These are phyloP conservation scores for Schoenoplectus triqueter DNA, from an alignment of 202 grass and related monocot genomes.

Conservation along the genomic window DNA sequence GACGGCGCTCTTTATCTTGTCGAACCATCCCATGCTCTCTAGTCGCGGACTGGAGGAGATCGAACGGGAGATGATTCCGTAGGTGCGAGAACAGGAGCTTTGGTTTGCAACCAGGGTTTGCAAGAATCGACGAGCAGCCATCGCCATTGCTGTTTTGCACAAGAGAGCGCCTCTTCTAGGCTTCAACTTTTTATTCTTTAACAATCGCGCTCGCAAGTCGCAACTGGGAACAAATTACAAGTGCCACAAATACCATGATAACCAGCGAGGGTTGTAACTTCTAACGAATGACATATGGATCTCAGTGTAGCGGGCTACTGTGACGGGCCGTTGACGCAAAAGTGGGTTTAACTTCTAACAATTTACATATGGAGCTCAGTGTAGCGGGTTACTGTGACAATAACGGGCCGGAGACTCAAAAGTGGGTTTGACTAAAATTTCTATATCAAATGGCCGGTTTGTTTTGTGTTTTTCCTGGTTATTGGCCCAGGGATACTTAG, in stretches of 20 bases:
- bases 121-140: constrained; percentile 49
- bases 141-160: constrained; percentile 18
- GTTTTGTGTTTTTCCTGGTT: neutral
- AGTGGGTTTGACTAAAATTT: neutral
- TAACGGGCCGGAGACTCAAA: neutral
- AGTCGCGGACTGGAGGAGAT: constrained; percentile 65
- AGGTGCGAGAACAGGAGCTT: constrained; percentile 34
- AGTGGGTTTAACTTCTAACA: neutral
- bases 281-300: neutral
- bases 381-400: neutral
- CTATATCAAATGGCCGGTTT: neutral
- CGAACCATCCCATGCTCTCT: constrained; percentile 70
- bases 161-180: constrained; percentile 11
- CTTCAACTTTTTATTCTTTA: neutral
- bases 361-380: neutral
- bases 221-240: neutral
- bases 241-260: neutral
- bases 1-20: constrained; percentile 78
- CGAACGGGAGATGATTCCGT: constrained; percentile 46
- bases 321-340: neutral
- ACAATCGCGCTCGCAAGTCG: neutral
- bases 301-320: neutral
- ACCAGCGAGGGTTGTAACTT: neutral
- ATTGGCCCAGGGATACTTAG: too few relatives aligned
- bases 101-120: constrained; percentile 40